Percentiles rank a stretch among this genome's conserved stretches.
Conservation (phyloP, 192 early-diverging fungal species). For the Cetraspora pellucida region DNA sequence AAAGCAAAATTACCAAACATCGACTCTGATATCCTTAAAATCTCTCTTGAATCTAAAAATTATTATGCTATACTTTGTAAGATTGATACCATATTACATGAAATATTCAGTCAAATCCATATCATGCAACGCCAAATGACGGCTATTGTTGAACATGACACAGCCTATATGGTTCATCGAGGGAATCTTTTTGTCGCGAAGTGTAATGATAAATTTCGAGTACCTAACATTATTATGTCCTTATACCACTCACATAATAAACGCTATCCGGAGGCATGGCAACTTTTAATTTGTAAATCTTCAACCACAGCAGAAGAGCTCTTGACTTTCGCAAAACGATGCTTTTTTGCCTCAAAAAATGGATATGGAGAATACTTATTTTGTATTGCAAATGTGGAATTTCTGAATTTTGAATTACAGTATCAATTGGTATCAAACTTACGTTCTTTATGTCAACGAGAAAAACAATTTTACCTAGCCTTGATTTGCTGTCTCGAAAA, state of each 20-base stretch:
- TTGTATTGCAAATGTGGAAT: constrained; percentile 28
- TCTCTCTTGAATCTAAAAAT: not conserved
- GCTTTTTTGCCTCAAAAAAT: constrained; percentile 21
- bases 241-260: constrained; percentile 12
- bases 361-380: constrained; percentile 8
- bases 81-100: not conserved
- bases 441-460: not conserved
- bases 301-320: constrained; percentile 17
- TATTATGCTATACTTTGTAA: not conserved
- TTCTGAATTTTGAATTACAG: constrained; percentile 31
- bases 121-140: not conserved
- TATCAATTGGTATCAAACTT: constrained; percentile 11
- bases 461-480: constrained; percentile 10
- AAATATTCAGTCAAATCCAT: not conserved
- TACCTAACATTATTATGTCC: constrained; percentile 29
- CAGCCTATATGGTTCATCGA: not conserved
- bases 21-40: not conserved
- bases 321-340: constrained; percentile 15
- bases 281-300: constrained; percentile 22
- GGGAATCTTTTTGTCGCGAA: constrained; percentile 24
- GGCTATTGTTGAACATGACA: too few relatives aligned
- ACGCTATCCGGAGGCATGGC: constrained; percentile 22
- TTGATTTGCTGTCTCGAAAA: constrained; percentile 31
- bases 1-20: not conserved
- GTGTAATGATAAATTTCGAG: constrained; percentile 19